Evolutionary conservation across 345 rosid species (phyloP).

Genomic region (Gossypium mustelinum): DNA sequence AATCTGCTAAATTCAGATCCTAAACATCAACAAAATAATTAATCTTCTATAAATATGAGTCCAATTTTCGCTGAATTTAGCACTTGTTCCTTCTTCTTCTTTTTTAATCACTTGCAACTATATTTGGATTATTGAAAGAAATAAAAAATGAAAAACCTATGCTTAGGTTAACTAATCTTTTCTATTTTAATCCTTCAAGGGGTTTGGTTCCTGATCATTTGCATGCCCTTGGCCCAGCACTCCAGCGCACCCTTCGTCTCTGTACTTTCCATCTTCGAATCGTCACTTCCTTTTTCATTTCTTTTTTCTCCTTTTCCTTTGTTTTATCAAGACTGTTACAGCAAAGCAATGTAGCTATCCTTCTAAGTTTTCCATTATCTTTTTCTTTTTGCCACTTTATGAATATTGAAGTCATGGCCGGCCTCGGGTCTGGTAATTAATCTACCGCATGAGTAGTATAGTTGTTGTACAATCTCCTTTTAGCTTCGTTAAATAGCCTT

Average conservation of each 20-base stretch:
- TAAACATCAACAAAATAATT: background rate
- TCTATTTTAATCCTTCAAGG: background rate
- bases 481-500: background rate
- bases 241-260: constrained; percentile 7
- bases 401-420: constrained; percentile 16
- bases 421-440: background rate
- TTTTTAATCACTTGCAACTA: constrained; percentile 18
- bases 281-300: constrained; percentile 18
- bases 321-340: constrained; percentile 26
- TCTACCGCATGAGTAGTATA: background rate
- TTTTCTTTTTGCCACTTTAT: constrained; percentile 12
- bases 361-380: constrained; percentile 21
- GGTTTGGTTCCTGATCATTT: constrained; percentile 32
- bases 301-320: constrained; percentile 12
- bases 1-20: constrained; percentile 41
- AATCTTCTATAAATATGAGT: background rate
- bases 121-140: background rate
- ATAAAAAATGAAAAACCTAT: background rate
- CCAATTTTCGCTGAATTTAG: constrained; percentile 37
- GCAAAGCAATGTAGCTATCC: constrained; percentile 32
- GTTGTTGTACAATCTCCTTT: background rate
- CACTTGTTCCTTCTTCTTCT: constrained; percentile 41
- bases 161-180: background rate
- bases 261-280: constrained; percentile 26
- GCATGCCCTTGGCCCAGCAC: constrained; percentile 39